Evolutionary conservation across 1,284 basidiomycete genomes (phyloP).

Genomic region (Ustilago vetiveriae): DNA sequence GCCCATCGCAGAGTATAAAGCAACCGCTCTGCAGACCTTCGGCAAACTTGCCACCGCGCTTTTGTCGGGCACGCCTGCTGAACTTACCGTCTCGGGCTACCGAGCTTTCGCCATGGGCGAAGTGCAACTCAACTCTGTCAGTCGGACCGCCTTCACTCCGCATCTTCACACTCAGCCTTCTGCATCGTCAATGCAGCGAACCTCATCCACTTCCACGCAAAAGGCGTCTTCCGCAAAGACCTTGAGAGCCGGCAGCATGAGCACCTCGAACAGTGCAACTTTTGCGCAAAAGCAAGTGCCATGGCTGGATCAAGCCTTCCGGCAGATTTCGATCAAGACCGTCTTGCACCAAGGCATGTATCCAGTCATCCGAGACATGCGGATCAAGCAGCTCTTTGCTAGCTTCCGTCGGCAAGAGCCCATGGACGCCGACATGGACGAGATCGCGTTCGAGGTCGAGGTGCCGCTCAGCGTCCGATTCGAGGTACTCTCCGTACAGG

Average conservation of each 20-base stretch:
- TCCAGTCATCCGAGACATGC: slow-evolving; percentile 18
- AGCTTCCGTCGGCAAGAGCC: slow-evolving; percentile 26
- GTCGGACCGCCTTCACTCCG: slow-evolving; percentile 21
- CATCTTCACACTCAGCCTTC: slow-evolving; percentile 30
- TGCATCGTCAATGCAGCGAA: slow-evolving; percentile 9
- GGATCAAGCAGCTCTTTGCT: slow-evolving; percentile 35
- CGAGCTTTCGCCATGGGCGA: slow-evolving; percentile 47
- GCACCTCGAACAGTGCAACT: slow-evolving; percentile 14
- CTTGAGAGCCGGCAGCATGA: slow-evolving; percentile 11
- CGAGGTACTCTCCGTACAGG: slow-evolving; percentile 32
- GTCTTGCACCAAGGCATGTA: slow-evolving; percentile 20
- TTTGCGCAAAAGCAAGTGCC: slow-evolving; percentile 42
- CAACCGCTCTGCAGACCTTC: slow-evolving; percentile 22
- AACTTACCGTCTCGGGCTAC: slow-evolving; percentile 29
- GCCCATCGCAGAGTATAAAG: slow-evolving; percentile 18
- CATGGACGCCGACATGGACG: slow-evolving; percentile 40
- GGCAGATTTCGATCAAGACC: slow-evolving; percentile 34
- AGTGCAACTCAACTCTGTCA: slow-evolving; percentile 10
- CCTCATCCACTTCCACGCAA: slow-evolving; percentile 13
- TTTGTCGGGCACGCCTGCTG: slow-evolving; percentile 17
- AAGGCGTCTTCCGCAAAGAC: slow-evolving; percentile 5
- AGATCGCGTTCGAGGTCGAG: slow-evolving; percentile 40
- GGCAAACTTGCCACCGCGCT: slow-evolving; percentile 25
- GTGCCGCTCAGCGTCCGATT: slow-evolving; percentile 49
- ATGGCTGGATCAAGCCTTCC: slow-evolving; percentile 56